A percentile compares a stretch with the other conserved stretches of the same genome.
These are phyloP conservation scores for Septoria linicola DNA, from an alignment of 2,329 filamentous ascomycete species.

Conservation along the genomic window DNA sequence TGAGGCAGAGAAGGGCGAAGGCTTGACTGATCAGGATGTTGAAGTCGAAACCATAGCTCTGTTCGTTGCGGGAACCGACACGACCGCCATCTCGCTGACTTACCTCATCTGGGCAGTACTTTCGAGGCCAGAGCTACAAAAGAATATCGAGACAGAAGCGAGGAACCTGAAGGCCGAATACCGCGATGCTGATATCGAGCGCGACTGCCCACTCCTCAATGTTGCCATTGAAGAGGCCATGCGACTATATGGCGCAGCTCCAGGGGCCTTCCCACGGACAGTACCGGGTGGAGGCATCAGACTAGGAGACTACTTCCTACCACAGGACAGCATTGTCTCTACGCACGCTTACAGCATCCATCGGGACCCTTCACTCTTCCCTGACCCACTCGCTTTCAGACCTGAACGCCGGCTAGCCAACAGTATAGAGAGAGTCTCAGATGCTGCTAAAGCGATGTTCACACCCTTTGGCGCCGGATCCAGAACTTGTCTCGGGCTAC, in stretches of 20 bases:
- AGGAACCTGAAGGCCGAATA: slow-evolving; percentile 21
- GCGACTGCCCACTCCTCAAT: slow-evolving; percentile 26
- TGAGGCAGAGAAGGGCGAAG: slow-evolving; percentile 30
- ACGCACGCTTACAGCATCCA: slow-evolving; percentile 35
- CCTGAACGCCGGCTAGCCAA: slow-evolving; percentile 27
- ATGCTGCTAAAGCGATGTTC: slow-evolving; percentile 29
- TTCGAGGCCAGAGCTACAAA: slow-evolving; percentile 24
- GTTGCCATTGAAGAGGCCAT: slow-evolving; percentile 36
- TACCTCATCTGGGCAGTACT: slow-evolving; percentile 36
- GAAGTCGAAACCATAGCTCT: slow-evolving; percentile 32
- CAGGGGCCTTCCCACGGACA: slow-evolving; percentile 32
- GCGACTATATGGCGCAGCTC: slow-evolving; percentile 37
- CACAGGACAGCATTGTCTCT: slow-evolving; percentile 28
- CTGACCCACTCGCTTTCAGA: slow-evolving; percentile 31
- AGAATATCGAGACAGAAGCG: slow-evolving; percentile 32
- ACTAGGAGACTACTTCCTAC: slow-evolving; percentile 29
- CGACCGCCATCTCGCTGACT: slow-evolving; percentile 35
- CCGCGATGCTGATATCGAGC: slow-evolving; percentile 28
- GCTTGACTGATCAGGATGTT: slow-evolving; percentile 32
- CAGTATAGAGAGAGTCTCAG: slow-evolving; percentile 14
- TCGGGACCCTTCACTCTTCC: slow-evolving; percentile 29
- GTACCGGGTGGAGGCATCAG: slow-evolving; percentile 30
- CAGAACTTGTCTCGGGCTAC: slow-evolving; percentile 33
- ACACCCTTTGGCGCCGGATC: slow-evolving; percentile 35
- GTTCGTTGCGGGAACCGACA: slow-evolving; percentile 38